phyloP scores from a whole-genome alignment of 106 monocot genomes.

The Dendrobium catenatum region DNA sequence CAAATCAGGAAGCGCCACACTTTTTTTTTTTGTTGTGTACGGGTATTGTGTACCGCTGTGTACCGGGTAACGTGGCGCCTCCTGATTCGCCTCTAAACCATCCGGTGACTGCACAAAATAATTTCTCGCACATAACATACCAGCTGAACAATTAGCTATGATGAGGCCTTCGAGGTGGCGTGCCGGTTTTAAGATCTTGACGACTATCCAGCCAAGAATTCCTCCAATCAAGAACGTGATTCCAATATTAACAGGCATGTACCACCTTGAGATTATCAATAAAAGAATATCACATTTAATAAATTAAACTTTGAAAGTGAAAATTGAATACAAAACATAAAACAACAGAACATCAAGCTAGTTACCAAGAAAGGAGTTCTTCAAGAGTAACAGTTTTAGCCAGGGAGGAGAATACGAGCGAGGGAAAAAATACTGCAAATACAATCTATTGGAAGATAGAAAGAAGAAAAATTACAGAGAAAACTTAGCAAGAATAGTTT shows the following conservation, averaged over 20 bases:
- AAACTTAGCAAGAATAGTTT: not conserved
- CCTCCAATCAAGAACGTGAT: conserved; percentile 47
- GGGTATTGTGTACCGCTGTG: no score
- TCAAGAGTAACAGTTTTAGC: conserved; percentile 42
- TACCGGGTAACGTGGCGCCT: no score
- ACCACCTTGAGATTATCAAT: conserved; percentile 48
- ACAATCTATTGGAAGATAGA: conserved; percentile 24
- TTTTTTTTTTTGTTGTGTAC: no score
- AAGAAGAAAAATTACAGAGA: not conserved
- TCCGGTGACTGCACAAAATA: no score
- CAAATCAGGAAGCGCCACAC: no score
- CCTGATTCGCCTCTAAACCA: no score
- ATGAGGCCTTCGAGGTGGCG: conserved; percentile 51
- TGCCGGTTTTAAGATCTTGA: conserved; percentile 55
- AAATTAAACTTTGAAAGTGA: no score
- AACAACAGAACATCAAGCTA: not conserved
- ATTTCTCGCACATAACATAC: conserved; percentile 13
- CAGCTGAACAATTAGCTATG: conserved; percentile 54
- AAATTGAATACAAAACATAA: not conserved
- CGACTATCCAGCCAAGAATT: conserved; percentile 61
- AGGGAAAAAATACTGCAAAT: conserved; percentile 40
- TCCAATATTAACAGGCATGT: conserved; percentile 73
- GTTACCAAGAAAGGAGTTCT: conserved; percentile 51
- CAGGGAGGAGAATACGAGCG: conserved; percentile 38
- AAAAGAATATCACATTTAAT: not conserved